Base-by-base conservation (phyloP, 192 early-diverging fungal genomes). In the Lunasporangiospora selenospora region DNA sequence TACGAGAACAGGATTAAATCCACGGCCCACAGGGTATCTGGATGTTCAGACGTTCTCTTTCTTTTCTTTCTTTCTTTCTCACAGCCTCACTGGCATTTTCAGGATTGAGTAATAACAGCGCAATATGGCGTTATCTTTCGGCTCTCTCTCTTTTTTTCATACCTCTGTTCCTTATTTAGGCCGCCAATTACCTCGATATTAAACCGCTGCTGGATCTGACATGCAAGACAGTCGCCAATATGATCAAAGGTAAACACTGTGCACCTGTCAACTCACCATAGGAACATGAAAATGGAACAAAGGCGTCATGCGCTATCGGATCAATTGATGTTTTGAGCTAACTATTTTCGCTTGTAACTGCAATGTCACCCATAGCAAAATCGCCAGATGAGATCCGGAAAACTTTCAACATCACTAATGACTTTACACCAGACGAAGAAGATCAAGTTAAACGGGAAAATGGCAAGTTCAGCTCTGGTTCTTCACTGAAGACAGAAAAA, bases 171-270 rank as follows among this genome's bases (percentile, higher is more conserved):
- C 15, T 18, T 10, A 1, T 42, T 18, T 54, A 73, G 69, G 92
- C 92, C 34, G 88, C 93, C 37, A 93, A 95, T 70, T 92, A 94
- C 77, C 82, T 99, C 55, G 98, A 98, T 77, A 98, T 98, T 65
- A 97, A 96, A 78, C 91, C 94, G 13, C 84, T 99, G 43, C 81
- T 99, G 42, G 95, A 99, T 79, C 83, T 99, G 48, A 94, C 95
- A 8, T 99, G 97, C 85, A 98, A 98, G 83, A 95, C 95, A 4
- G 94, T 98, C 39, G 97, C 97, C 50, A 97, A 97, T 73, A 93
- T 96, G 93, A 91, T 99, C 78, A 93, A 94, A 76, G 93, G 94
- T 70, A 56, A 8, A 3, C 4, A 32, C 7, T 29, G 38, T n/a
- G n/a, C n/a, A n/a, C n/a, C n/a, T n/a, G n/a, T n/a, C n/a, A n/a